phyloP scores from a whole-genome alignment of 1,284 basidiomycete species.

The Coniophora puteana region DNA sequence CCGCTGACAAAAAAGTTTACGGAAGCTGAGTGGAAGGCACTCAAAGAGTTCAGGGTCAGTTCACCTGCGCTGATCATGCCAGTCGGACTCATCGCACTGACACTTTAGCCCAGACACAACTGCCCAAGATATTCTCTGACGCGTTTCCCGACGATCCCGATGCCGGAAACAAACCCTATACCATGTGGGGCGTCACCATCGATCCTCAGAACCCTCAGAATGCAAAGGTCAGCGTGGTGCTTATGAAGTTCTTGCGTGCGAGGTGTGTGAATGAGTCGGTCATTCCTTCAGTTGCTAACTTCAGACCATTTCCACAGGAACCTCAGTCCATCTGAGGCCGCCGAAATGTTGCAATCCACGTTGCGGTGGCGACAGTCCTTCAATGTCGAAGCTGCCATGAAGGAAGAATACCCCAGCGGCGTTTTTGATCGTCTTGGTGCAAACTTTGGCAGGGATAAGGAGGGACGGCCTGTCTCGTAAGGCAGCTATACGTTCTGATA shows the following conservation, averaged over 20 bases:
- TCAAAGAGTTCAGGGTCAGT: constrained; percentile 64
- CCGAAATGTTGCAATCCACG: constrained; percentile 63
- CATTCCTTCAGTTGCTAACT: background rate
- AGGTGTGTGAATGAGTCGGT: too few relatives aligned
- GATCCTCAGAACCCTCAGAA: constrained; percentile 50
- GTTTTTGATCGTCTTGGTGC: constrained; percentile 65
- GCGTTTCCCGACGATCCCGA: constrained; percentile 45
- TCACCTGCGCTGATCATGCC: background rate
- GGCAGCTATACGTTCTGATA: constrained; percentile 18
- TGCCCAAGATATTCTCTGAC: constrained; percentile 49
- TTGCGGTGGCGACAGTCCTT: constrained; percentile 73
- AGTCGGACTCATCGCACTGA: background rate
- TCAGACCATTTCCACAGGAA: constrained; percentile 36
- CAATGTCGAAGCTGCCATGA: constrained; percentile 52
- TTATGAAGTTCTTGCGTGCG: constrained; percentile 78
- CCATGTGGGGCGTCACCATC: constrained; percentile 67
- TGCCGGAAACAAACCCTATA: constrained; percentile 46
- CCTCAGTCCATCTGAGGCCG: constrained; percentile 49
- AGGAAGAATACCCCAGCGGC: constrained; percentile 62
- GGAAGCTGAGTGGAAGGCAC: constrained; percentile 60
- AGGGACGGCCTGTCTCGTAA: constrained; percentile 63
- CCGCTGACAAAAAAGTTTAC: constrained; percentile 66
- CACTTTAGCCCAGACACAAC: constrained; percentile 36
- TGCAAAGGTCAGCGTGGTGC: constrained; percentile 63
- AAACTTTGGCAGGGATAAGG: constrained; percentile 64